Conservation (phyloP, 805 yeast genomes). For the Dipodascopsis tothii region DNA sequence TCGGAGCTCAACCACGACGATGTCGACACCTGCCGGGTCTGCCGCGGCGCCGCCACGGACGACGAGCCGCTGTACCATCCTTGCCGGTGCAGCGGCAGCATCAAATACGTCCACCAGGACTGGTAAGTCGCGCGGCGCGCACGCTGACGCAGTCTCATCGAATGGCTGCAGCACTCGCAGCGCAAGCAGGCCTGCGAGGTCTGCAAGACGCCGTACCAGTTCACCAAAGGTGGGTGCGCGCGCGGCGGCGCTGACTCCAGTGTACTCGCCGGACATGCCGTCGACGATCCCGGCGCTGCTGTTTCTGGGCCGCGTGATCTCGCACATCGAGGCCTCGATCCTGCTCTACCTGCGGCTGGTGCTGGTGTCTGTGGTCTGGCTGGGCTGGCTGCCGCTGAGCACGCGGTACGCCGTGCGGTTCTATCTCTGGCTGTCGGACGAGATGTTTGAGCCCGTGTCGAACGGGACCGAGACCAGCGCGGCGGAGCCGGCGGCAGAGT, state of each 20-base stretch:
- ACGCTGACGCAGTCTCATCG: slow-evolving; percentile 40
- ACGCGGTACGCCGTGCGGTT: slow-evolving; percentile 22
- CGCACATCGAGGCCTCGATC: slow-evolving; percentile 16
- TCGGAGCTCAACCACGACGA: slow-evolving; percentile 31
- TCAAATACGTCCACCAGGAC: slow-evolving; percentile 86
- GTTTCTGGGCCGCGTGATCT: slow-evolving; percentile 37
- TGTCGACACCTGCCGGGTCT: slow-evolving; percentile 68
- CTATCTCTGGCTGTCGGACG: slow-evolving; percentile 22
- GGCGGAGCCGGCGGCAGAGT: background rate
- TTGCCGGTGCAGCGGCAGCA: slow-evolving; percentile 89
- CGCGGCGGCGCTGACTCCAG: slow-evolving; percentile 13
- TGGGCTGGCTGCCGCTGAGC: slow-evolving; percentile 26
- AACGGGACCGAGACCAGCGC: slow-evolving; percentile 6
- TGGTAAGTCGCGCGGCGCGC: slow-evolving; percentile 39
- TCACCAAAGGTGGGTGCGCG: slow-evolving; percentile 43
- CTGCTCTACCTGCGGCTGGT: slow-evolving; percentile 21
- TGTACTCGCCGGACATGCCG: slow-evolving; percentile 62
- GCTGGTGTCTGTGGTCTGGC: slow-evolving; percentile 25
- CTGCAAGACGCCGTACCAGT: slow-evolving; percentile 68
- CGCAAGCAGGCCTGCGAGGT: slow-evolving; percentile 73
- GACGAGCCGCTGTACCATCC: slow-evolving; percentile 82
- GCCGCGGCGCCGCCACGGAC: slow-evolving; percentile 80
- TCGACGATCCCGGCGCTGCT: slow-evolving; percentile 48
- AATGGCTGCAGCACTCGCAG: slow-evolving; percentile 72
- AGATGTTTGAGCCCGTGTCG: slow-evolving; percentile 8